A percentile compares a stretch with the other conserved stretches of the same genome.
Conservation (phyloP, 2,329 filamentous ascomycete species). For the Ophiostoma sp. region DNA sequence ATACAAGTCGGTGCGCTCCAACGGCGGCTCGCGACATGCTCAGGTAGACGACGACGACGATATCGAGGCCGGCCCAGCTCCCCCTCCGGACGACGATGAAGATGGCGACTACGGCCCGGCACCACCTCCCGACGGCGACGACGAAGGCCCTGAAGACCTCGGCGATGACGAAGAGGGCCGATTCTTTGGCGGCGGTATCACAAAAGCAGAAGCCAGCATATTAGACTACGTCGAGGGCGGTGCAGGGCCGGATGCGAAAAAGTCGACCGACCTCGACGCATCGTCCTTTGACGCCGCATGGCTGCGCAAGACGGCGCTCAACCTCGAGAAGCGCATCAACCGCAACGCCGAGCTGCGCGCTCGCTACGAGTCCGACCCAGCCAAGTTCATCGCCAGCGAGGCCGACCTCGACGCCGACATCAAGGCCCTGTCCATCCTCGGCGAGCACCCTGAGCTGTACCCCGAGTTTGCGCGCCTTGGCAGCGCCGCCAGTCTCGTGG, state of each 20-base stretch:
- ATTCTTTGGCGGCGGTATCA: constrained; percentile 92
- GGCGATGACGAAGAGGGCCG: constrained; percentile 82
- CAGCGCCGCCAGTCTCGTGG: constrained; percentile 67
- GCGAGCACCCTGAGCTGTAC: constrained; percentile 81
- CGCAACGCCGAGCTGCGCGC: constrained; percentile 87
- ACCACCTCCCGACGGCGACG: constrained; percentile 41
- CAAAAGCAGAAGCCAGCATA: constrained; percentile 70
- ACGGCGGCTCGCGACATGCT: constrained; percentile 39
- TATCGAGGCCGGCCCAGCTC: constrained; percentile 45
- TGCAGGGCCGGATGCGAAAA: constrained; percentile 46
- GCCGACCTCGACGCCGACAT: constrained; percentile 86
- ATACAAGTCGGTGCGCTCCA: constrained; percentile 53
- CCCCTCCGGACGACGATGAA: constrained; percentile 45
- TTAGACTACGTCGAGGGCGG: constrained; percentile 74
- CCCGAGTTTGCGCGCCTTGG: constrained; percentile 71
- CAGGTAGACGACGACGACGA: constrained; percentile 44
- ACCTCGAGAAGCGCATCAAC: constrained; percentile 83
- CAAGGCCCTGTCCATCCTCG: constrained; percentile 77
- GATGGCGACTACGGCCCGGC: constrained; percentile 43
- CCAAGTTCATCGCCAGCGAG: constrained; percentile 79
- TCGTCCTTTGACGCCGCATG: constrained; percentile 76
- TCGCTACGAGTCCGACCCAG: constrained; percentile 73
- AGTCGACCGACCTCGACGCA: constrained; percentile 38
- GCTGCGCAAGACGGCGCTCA: constrained; percentile 73
- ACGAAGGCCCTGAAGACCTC: constrained; percentile 38